A percentile compares a stretch with the other conserved stretches of the same genome.
Conservation (phyloP, 2,329 filamentous ascomycete genomes). For the Hymenotorrendiella dingleyae region DNA sequence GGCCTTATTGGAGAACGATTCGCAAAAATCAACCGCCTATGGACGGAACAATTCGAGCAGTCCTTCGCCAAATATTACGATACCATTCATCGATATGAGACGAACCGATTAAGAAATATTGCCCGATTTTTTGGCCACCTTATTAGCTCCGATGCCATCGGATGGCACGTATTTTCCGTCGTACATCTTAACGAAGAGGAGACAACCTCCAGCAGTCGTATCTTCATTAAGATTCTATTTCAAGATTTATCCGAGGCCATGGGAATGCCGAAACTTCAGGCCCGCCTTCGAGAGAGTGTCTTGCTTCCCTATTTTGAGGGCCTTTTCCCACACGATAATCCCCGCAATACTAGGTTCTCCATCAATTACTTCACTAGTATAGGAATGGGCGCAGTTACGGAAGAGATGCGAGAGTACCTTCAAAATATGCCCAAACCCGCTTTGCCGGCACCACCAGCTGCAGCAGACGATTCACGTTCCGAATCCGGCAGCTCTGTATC, state of each 20-base stretch:
- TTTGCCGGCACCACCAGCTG: conserved; percentile 58
- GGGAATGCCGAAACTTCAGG: conserved; percentile 73
- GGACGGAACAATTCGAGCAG: conserved; percentile 88
- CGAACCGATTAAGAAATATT: conserved; percentile 89
- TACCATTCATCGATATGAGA: conserved; percentile 95
- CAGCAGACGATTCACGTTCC: conserved; percentile 54
- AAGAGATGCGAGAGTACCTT: conserved; percentile 87
- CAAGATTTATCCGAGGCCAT: conserved; percentile 85
- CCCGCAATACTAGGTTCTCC: conserved; percentile 87
- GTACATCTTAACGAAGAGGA: conserved; percentile 95
- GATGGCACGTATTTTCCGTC: conserved; percentile 81
- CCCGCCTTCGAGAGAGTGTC: conserved; percentile 70
- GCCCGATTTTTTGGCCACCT: conserved; percentile 92
- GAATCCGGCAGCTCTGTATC: conserved; percentile 62
- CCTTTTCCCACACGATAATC: conserved; percentile 83
- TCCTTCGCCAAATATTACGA: conserved; percentile 92
- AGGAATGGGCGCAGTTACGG: conserved; percentile 89
- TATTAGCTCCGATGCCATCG: conserved; percentile 79
- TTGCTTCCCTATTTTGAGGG: conserved; percentile 75
- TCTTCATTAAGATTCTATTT: conserved; percentile 97
- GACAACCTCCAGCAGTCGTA: conserved; percentile 91
- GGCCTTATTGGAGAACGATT: conserved; percentile 91
- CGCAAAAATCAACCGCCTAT: conserved; percentile 90
- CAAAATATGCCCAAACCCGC: conserved; percentile 85
- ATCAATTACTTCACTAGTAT: conserved; percentile 99